A percentile compares a stretch with the other conserved stretches of the same genome.
Conservation (phyloP, 306 rosid species). For the Quercus ilex region DNA sequence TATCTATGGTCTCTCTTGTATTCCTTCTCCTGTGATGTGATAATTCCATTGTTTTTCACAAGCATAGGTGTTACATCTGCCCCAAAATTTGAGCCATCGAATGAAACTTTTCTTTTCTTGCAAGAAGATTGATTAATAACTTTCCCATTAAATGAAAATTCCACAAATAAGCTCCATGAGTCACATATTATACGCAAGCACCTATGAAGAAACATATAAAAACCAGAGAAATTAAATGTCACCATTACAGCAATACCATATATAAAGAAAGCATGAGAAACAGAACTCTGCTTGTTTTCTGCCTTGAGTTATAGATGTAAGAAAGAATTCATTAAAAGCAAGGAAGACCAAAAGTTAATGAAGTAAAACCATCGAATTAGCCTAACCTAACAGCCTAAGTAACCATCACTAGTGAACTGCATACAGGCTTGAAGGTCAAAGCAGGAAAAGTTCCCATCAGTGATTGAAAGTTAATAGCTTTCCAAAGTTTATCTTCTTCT, state of each 20-base stretch:
- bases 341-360: background rate
- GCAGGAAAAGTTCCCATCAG: background rate
- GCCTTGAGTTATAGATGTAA: background rate
- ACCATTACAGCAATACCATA: conserved; percentile 9
- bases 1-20: conserved; percentile 22
- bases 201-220: conserved; percentile 33
- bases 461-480: background rate
- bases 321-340: background rate
- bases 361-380: background rate
- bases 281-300: background rate
- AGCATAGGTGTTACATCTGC: conserved; percentile 21
- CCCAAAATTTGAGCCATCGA: conserved; percentile 20
- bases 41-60: conserved; percentile 19
- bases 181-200: conserved; percentile 60
- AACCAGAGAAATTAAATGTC: conserved; percentile 18
- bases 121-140: conserved; percentile 33
- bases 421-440: background rate
- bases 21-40: conserved; percentile 17
- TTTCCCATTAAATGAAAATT: conserved; percentile 43
- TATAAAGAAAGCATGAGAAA: background rate
- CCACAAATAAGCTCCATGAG: conserved; percentile 56
- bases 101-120: conserved; percentile 59
- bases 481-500: background rate
- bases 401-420: background rate
- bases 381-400: background rate